Evolutionary conservation across 257 asterid species (phyloP).

Genomic region (Coffea canephora): DNA sequence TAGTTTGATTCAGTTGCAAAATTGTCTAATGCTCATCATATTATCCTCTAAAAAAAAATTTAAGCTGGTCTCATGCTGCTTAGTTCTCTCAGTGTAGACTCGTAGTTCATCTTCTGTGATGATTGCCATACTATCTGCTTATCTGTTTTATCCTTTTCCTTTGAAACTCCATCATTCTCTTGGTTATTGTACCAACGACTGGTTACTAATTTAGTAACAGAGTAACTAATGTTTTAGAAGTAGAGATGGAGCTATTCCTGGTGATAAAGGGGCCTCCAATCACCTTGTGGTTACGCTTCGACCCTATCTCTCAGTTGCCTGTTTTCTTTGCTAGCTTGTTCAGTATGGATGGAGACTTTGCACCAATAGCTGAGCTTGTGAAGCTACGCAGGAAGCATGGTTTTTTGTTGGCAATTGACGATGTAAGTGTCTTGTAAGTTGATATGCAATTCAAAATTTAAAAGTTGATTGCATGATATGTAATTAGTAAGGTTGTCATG

Average conservation of each 20-base stretch:
- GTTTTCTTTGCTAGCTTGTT: slow-evolving; percentile 58
- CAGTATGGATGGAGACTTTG: slow-evolving; percentile 99
- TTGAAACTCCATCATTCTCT: neutral
- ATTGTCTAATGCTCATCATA: neutral
- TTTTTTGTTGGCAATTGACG: slow-evolving; percentile 91
- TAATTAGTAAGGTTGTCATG: neutral
- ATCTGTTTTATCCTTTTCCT: neutral
- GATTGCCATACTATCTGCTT: neutral
- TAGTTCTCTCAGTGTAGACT: neutral
- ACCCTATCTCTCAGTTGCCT: neutral
- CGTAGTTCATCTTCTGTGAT: neutral
- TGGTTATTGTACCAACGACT: neutral
- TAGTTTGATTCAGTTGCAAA: neutral
- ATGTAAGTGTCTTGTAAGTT: slow-evolving; percentile 53
- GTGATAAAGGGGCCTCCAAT: neutral
- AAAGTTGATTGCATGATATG: neutral
- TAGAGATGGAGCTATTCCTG: neutral
- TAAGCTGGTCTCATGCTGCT: neutral
- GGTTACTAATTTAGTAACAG: neutral
- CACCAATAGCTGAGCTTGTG: slow-evolving; percentile 79
- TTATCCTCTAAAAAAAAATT: neutral
- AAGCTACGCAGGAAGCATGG: slow-evolving; percentile 86
- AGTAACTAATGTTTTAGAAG: neutral
- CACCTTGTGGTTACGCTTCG: neutral
- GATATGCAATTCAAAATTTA: neutral